Evolutionary conservation across 805 yeast genomes (phyloP), one percentile per base, ranked within the genome.

Genomic region (Barnettozyma pratensis): DNA sequence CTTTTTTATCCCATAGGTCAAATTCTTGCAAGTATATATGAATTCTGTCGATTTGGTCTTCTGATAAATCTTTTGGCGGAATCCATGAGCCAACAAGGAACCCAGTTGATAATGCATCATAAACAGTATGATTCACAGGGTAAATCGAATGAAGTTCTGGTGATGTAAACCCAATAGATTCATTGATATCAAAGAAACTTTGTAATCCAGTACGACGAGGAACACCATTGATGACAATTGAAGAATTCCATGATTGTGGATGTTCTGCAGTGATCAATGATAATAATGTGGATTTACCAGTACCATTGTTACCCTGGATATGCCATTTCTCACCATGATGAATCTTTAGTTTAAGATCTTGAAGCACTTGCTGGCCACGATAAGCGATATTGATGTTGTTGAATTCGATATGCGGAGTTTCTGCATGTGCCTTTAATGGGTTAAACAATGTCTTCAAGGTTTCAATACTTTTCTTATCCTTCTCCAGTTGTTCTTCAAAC

Each of bases 121-220:
- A 61, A 47, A 81, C 79, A 0, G 81, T 75, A 48, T 80, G 69
- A 3, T 62, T 57, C 4, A 66, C 66, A 0, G 96, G 95, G 53
- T 88, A 87, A n/a, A 90, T 75, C 0, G 96, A 83, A 62, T 92
- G 98, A 35, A 92, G 68, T 64, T 92, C 99, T 1, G 99, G 99
- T 2, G 97, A 86, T 0, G 95, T 76, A 56, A 87, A 81, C 0
- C 97, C 97, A 46, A 94, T 87, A n/a, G 65, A 59, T 41, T 77
- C 75, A 66, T 92, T 92, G 51, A 87, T 81, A 44, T 83, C 86
- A 60, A 88, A 89, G 61, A 85, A 91, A 51, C 80, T 82, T 12
- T 83, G 79, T 37, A 69, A 72, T 2, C 98, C 99, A 0, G 91
- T 82, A 50, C 75, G 76, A 38, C 97, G 75, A 7, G 81, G 77